phyloP scores from a whole-genome alignment of 352 stramenopile species.

The Phytophthora melonis region DNA sequence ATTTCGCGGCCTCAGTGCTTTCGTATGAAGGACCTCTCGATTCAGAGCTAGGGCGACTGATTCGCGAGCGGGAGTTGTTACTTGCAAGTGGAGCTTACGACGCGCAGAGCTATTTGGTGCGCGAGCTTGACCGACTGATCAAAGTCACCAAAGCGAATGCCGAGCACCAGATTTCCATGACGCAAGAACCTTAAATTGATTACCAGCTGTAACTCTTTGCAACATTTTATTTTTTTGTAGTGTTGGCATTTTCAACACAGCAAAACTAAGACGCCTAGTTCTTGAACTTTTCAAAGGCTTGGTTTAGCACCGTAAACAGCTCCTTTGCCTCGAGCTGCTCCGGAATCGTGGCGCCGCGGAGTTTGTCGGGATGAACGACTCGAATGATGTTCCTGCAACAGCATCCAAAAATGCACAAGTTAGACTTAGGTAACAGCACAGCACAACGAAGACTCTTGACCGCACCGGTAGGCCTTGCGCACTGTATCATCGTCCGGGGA shows the following conservation, averaged over 20 bases:
- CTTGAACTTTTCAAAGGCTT: conserved; percentile 91
- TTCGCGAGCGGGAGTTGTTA: conserved; percentile 65
- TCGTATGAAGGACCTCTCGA: conserved; percentile 2
- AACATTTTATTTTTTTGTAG: conserved; percentile 22
- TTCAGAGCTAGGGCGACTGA: conserved; percentile 56
- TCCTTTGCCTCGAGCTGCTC: conserved; percentile 88
- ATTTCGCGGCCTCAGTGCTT: neutral
- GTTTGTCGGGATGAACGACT: conserved; percentile 88
- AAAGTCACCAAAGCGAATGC: conserved; percentile 33
- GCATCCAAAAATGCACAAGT: neutral
- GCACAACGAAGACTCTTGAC: conserved; percentile 10
- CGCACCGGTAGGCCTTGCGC: conserved; percentile 83
- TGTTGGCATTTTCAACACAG: neutral
- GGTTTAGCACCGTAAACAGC: conserved; percentile 89
- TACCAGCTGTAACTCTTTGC: no score
- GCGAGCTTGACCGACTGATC: conserved; percentile 74
- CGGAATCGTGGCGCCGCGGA: conserved; percentile 76
- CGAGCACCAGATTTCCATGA: conserved; percentile 22
- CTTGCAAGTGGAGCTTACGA: conserved; percentile 70
- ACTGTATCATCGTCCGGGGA: conserved; percentile 84
- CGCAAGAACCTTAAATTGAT: neutral
- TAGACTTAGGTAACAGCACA: neutral
- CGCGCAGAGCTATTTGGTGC: conserved; percentile 70
- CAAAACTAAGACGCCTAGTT: conserved; percentile 37
- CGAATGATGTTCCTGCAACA: conserved; percentile 81